Percentiles rank a stretch among this genome's conserved stretches.
phyloP scores from a whole-genome alignment of 2,329 filamentous ascomycete species.

The Fusarium sp. region DNA sequence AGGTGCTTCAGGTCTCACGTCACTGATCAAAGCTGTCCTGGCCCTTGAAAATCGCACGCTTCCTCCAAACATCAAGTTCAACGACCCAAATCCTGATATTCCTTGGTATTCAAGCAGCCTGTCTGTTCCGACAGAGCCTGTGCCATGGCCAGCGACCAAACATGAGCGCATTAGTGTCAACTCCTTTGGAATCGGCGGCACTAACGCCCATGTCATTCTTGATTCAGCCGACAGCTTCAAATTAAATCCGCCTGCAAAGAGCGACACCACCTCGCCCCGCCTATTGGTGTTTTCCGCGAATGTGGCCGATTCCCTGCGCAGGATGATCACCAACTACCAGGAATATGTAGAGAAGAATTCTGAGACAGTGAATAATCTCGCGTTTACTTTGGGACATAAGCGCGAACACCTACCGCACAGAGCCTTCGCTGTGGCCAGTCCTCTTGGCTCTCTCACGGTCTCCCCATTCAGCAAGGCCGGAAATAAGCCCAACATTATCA shows the following conservation, averaged over 20 bases:
- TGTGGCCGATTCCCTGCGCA: not conserved
- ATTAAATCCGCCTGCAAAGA: not conserved
- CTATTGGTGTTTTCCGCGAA: slow-evolving; percentile 4
- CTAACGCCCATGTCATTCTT: slow-evolving; percentile 50
- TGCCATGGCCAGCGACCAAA: slow-evolving; percentile 42
- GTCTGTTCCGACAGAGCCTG: slow-evolving; percentile 40
- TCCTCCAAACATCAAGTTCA: slow-evolving; percentile 49
- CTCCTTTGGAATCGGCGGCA: slow-evolving; percentile 54
- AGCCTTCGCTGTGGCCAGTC: not conserved
- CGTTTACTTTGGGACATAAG: not conserved
- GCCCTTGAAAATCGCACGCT: slow-evolving; percentile 48
- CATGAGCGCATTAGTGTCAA: slow-evolving; percentile 50
- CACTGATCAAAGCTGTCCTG: slow-evolving; percentile 31
- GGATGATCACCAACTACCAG: not conserved
- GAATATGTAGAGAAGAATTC: not conserved
- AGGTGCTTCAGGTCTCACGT: not conserved
- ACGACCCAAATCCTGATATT: slow-evolving; percentile 45
- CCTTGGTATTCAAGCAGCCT: slow-evolving; percentile 38
- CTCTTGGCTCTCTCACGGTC: not conserved
- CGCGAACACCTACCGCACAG: not conserved
- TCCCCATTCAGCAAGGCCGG: not conserved
- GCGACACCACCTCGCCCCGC: not conserved
- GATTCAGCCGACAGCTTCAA: not conserved
- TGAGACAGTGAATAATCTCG: not conserved
- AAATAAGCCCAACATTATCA: not conserved